Evolutionary conservation across 2,329 filamentous ascomycete species (phyloP).

Genomic region (Trichophyton verrucosum): DNA sequence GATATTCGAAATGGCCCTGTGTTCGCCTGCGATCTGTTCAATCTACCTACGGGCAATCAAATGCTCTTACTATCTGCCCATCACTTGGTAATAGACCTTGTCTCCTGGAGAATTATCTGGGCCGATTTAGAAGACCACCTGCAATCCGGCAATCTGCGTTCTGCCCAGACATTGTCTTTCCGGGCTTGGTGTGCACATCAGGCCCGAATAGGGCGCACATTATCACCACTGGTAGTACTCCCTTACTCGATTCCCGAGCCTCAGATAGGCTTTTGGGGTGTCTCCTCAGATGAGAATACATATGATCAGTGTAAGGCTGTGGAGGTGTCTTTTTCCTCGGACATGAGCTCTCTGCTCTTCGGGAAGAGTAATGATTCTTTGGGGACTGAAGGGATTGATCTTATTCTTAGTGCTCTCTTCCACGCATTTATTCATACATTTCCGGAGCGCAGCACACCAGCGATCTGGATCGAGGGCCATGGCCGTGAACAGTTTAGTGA

Average conservation of each 20-base stretch:
- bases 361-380: conserved; percentile 21
- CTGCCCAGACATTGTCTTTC: not conserved
- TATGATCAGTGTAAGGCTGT: conserved; percentile 25
- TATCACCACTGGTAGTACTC: conserved; percentile 10
- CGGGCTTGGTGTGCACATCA: not conserved
- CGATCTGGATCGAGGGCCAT: conserved; percentile 39
- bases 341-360: conserved; percentile 21
- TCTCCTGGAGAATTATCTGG: conserved; percentile 16
- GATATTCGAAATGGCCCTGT: conserved; percentile 20
- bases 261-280: conserved; percentile 27
- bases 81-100: conserved; percentile 16
- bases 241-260: conserved; percentile 13
- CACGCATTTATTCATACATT: conserved; percentile 35
- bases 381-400: conserved; percentile 25
- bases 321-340: conserved; percentile 22
- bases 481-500: conserved; percentile 34
- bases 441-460: conserved; percentile 29
- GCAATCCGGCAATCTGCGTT: conserved; percentile 12
- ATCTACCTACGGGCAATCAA: not conserved
- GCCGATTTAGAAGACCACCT: conserved; percentile 17
- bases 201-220: not conserved
- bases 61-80: conserved; percentile 11
- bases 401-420: conserved; percentile 26
- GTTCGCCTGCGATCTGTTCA: conserved; percentile 4
- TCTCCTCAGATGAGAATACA: conserved; percentile 19